Conservation (phyloP, 495 filamentous ascomycete species). For the Apiosordaria backusii region DNA sequence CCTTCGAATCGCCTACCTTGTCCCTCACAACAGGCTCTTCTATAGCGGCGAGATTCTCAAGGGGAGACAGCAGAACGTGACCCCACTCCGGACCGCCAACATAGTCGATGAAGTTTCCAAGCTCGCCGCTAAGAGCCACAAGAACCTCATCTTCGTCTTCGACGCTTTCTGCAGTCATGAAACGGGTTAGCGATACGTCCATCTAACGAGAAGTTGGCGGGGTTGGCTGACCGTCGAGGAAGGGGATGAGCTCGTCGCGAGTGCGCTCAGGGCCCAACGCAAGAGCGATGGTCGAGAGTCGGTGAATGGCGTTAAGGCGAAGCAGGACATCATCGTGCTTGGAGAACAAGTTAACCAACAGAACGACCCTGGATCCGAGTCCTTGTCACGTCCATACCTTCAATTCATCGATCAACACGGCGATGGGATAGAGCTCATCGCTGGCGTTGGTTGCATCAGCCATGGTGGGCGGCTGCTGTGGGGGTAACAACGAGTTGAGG, state of each 20-base stretch:
- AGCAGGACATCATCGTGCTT: slow-evolving; percentile 98
- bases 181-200: slow-evolving; percentile 21
- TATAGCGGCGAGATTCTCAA: slow-evolving; percentile 97
- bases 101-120: slow-evolving; percentile 94
- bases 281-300: slow-evolving; percentile 94
- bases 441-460: slow-evolving; percentile 58
- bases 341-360: slow-evolving; percentile 10
- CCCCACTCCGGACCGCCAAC: slow-evolving; percentile 91
- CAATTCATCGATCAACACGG: slow-evolving; percentile 97
- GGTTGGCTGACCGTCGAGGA: slow-evolving; percentile 77
- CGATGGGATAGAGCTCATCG: slow-evolving; percentile 98
- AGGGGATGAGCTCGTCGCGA: slow-evolving; percentile 95
- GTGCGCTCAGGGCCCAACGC: slow-evolving; percentile 93
- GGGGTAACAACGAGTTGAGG: slow-evolving; percentile 15
- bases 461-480: slow-evolving; percentile 42
- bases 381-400: slow-evolving; percentile 62
- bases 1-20: slow-evolving; percentile 61
- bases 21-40: slow-evolving; percentile 96
- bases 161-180: slow-evolving; percentile 71
- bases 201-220: slow-evolving; percentile 6
- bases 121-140: slow-evolving; percentile 92
- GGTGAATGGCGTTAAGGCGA: slow-evolving; percentile 95
- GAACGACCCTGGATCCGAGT: neutral
- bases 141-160: slow-evolving; percentile 99
- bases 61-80: slow-evolving; percentile 91